Percentiles rank a stretch among this genome's conserved stretches.
Evolutionary conservation across 331 rosid genomes (phyloP).

Genomic region (Malus hybrid): DNA sequence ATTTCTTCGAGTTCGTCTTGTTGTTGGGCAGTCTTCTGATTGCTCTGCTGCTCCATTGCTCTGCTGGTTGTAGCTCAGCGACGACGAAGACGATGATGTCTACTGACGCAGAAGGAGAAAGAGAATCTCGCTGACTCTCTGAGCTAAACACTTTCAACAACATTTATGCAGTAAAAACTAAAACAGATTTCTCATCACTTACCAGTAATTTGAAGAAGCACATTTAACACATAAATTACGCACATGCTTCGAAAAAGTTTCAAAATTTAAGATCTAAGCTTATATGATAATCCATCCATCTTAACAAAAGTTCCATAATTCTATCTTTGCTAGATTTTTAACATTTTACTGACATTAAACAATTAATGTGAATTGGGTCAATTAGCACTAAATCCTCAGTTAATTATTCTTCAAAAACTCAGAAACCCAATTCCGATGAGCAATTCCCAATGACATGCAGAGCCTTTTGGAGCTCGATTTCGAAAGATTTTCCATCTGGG

Average conservation of each 20-base stretch:
- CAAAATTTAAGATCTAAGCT: not conserved
- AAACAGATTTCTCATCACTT: not conserved
- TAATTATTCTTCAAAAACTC: not conserved
- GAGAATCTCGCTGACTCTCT: too few relatives aligned
- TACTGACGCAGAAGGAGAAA: not conserved
- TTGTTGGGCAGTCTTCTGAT: constrained; percentile 37
- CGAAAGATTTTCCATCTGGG: too few relatives aligned
- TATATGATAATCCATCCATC: not conserved
- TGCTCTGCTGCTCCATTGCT: constrained; percentile 70
- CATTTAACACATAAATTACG: not conserved
- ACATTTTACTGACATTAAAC: not conserved
- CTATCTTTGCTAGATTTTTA: not conserved
- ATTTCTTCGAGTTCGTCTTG: constrained; percentile 54
- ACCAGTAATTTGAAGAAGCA: not conserved
- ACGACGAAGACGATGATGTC: not conserved
- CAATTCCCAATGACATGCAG: not conserved
- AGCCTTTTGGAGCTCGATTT: not conserved
- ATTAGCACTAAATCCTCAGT: not conserved
- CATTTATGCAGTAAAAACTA: not conserved
- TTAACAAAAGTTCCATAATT: not conserved
- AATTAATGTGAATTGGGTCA: not conserved
- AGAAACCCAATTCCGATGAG: not conserved
- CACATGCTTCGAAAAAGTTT: not conserved
- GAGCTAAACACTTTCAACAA: not conserved
- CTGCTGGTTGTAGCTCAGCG: not conserved